Base-by-base conservation (phyloP, 1,284 basidiomycete genomes). In the Pseudozyma tsukubaensis region DNA sequence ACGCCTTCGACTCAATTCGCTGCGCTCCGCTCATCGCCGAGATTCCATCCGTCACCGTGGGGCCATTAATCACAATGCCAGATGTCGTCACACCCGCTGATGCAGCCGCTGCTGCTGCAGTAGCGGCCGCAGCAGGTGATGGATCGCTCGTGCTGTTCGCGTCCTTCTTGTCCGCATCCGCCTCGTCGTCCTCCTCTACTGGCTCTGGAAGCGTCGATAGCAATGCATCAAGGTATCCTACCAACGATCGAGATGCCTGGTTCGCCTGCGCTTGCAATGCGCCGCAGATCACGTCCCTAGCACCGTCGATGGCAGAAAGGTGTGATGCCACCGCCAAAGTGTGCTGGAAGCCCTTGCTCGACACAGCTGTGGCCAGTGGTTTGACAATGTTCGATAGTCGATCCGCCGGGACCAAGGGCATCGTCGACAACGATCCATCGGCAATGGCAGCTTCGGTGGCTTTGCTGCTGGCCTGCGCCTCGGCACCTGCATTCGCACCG, bases 281-380 rank as follows among this genome's bases (percentile, higher is more conserved):
- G 6, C 57, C 62, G 39, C 77, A 78, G 59, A 84, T 76, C 51
- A 68, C 58, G 11, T 80, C 76, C 21, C 76, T 76, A 12, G 78
- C 79, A 16, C 78, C 82, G 4, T 72, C 73, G 14, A 84, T 59
- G 12, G 60, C 37, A 7, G 80, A 64, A 14, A 84, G 76, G 49
- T 84, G 79, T 47, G 77, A 71, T 0, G 82, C 82, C 40, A 84
- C 77, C 29, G 77, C 70, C 16, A 84, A 55, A n/a, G 83, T 84
- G 62, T 83, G 67, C 57, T 84, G 83, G 78, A 84, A 84, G 19
- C 81, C 83, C 35, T 79, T 78, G 63, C 71, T 72, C 29, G 77
- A 79, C 34, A 84, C 77, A 21, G 81, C 69, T 34, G 79, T 83
- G 11, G 70, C 68, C 45, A 84, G 57, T 13, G 83, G 83, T 24